Percentiles rank a stretch among this genome's conserved stretches.
Conservation (phyloP, 2,329 filamentous ascomycete species). For the Exophiala spinifera region DNA sequence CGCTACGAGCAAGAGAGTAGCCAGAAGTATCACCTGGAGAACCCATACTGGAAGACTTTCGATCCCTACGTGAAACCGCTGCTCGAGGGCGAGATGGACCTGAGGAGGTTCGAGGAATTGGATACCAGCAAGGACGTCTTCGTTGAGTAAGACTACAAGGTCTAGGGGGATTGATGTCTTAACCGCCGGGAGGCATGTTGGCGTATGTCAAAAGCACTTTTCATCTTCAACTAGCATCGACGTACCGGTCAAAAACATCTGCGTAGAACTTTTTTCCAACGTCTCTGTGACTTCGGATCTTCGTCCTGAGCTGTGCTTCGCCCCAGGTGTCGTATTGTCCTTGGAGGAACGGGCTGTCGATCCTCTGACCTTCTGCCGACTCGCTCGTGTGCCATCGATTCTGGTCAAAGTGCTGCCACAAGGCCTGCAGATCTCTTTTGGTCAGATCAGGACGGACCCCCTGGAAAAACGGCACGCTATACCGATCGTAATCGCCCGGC, state of each 20-base stretch:
- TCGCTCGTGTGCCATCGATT: constrained; percentile 29
- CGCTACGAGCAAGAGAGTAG: constrained; percentile 65
- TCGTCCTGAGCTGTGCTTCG: constrained; percentile 54
- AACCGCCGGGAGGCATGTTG: not conserved
- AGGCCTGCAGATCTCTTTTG: constrained; percentile 39
- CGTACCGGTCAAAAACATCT: constrained; percentile 49
- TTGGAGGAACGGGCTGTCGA: constrained; percentile 51
- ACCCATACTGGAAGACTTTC: constrained; percentile 74
- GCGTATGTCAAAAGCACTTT: not conserved
- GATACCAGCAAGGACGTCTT: constrained; percentile 44
- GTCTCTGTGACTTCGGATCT: constrained; percentile 51
- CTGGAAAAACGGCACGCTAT: constrained; percentile 48
- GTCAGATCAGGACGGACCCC: constrained; percentile 50
- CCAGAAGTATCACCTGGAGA: constrained; percentile 63
- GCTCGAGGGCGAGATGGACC: constrained; percentile 64
- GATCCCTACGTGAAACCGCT: constrained; percentile 65
- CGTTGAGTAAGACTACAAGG: constrained; percentile 11
- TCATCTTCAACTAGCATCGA: constrained; percentile 37
- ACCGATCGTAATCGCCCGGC: constrained; percentile 40
- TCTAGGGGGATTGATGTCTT: not conserved
- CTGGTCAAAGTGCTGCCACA: constrained; percentile 40
- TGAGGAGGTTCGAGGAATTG: constrained; percentile 65
- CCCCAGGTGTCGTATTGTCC: constrained; percentile 56
- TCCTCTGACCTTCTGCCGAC: constrained; percentile 36
- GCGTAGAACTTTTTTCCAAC: constrained; percentile 49